Base-by-base conservation (phyloP, 2,329 filamentous ascomycete species). In the Penicillium digitatum region DNA sequence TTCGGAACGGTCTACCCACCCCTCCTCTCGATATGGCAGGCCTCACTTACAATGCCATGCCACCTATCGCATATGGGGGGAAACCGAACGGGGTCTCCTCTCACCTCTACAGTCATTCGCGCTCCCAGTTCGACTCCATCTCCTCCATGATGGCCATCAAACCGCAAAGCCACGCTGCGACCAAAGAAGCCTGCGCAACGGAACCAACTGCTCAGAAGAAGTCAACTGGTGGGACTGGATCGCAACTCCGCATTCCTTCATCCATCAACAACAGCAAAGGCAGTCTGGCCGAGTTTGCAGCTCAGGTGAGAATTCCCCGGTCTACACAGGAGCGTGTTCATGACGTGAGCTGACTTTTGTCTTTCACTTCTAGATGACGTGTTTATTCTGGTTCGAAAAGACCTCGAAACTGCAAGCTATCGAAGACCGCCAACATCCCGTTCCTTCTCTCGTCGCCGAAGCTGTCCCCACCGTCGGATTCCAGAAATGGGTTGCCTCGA, bases 361-460 rank as follows among this genome's bases (percentile, higher is more conserved):
- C 2, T 8, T 54, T 48, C 48, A 29, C 14, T 42, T 55, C 3
- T 66, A 96, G 89, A 89, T 97, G 74, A 95, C 93, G 12, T 96
- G 93, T 69, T 81, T 99, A 14, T 96, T 97, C 76, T 97, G 94
- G 93, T 97, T 97, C 70, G 92, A 97, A 74, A 88, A 88, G 16
- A 87, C 89, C 40, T 82, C 87, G n/a, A 87, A 88, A 22, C 78
- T 97, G 16, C 83, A 88, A 63, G 81, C 84, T 54, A 89, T 92
- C 35, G 87, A 92, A 69, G 83, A 85, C 10, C 76, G 59, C 61
- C 66, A 63, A 60, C 69, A 37, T 61, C 77, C 34, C 69, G 83
- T 44, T 75, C 81, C 53, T 76, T 62, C 82, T 31, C 78, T 96
- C 9, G 82, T 85, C 11, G 74, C 82, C 18, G 85, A 94, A 62